A percentile compares a stretch with the other conserved stretches of the same genome.
Evolutionary conservation across 2,329 filamentous ascomycete genomes (phyloP).

Genomic region (Amylocarpus encephaloides): DNA sequence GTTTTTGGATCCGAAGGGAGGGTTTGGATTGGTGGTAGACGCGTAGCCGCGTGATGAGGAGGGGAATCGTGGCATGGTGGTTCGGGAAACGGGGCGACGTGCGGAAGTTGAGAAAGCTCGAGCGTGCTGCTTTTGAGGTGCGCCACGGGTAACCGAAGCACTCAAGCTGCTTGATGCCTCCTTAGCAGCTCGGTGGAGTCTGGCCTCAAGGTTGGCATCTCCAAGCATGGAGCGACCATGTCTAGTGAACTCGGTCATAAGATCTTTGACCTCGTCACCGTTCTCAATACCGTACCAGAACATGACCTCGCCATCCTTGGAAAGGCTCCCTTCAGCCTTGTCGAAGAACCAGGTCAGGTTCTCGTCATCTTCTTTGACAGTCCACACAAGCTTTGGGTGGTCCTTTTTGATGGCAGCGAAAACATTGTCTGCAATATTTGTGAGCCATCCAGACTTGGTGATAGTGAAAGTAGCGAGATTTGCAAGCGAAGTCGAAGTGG

Average conservation of each 20-base stretch:
- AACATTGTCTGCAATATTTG: conserved; percentile 91
- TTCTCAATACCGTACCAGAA: conserved; percentile 87
- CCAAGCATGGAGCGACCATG: conserved; percentile 83
- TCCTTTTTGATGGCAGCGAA: conserved; percentile 93
- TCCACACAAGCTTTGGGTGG: conserved; percentile 86
- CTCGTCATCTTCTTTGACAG: conserved; percentile 92
- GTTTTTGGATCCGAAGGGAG: conserved; percentile 82
- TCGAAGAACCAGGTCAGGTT: conserved; percentile 98
- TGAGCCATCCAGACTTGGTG: conserved; percentile 90
- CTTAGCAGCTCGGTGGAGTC: conserved; percentile 71
- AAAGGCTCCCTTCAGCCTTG: conserved; percentile 89
- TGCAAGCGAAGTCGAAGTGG: conserved; percentile 59
- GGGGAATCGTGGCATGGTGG: conserved; percentile 11
- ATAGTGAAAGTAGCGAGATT: conserved; percentile 88
- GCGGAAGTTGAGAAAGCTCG: conserved; percentile 61
- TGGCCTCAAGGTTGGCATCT: conserved; percentile 81
- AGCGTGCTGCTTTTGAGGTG: conserved; percentile 50
- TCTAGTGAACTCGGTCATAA: conserved; percentile 79
- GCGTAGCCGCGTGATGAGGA: conserved; percentile 45
- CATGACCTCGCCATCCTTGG: conserved; percentile 77
- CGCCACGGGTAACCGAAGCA: conserved; percentile 40
- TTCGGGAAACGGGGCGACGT: conserved; percentile 33
- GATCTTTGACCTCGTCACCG: conserved; percentile 70
- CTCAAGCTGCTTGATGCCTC: conserved; percentile 54
- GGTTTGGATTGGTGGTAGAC: conserved; percentile 76